Evolutionary conservation across 225 moss, liverwort and hornwort species (phyloP), one percentile per base, ranked within the genome.

Genomic region (Rhytidiadelphus loreus): DNA sequence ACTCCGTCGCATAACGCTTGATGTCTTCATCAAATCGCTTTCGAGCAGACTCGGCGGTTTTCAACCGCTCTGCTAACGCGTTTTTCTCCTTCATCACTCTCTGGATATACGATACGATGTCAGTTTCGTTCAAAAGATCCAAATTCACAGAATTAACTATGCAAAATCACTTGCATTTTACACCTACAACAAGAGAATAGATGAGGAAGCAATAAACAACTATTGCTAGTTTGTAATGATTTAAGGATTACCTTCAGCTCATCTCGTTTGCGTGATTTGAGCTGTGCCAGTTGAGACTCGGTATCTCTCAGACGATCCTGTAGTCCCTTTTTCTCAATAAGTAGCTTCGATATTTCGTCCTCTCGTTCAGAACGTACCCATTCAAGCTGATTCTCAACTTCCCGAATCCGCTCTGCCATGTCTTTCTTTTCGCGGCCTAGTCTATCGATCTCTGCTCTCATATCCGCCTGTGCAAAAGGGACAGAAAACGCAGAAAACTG

Each of bases 41-140:
- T 83, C 99, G 93, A 37, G 99, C 97, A 81, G 96, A 92, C 86
- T 99, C 99, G 22, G 99, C 97, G 82, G 93, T 96, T 87, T 99
- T 99, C 88, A 99, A 90, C 86, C 97, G 95, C 92, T 99, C 97
- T 58, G 97, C 97, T 86, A 99, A 93, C 37, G 95, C 96, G 56
- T 99, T 97, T 92, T 99, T 99, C 90, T 99, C 99, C 91, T 99
- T 99, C 97, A 96, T 95, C 33, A 96, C 95, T 90, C 96, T 95
- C 96, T 96, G 95, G 74, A 90, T 44, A 72, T 32, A 63, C 56
- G 17, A 87, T 86, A 81, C 32, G 62, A 85, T 55, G 86, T 92
- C 87, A 89, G 83, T 44, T 82, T 88, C 32, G 61, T 86, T 29
- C 73, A 68, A 35, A 58, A 83, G 11, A 44, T 62, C 22, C 25